Conservation (phyloP, 306 rosid genomes). For the Hippophae rhamnoides region DNA sequence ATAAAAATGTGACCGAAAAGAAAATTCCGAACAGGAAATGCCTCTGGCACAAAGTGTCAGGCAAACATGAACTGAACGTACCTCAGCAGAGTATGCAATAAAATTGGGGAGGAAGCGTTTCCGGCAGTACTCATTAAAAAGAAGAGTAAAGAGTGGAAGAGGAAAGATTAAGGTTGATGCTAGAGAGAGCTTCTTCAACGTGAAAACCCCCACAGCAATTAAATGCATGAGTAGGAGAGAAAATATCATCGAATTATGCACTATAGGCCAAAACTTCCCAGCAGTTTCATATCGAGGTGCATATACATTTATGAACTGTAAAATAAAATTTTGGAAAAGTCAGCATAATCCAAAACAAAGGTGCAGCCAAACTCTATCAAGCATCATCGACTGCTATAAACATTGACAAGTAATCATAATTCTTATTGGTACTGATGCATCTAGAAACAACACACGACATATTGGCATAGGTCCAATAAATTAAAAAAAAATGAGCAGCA, state of each 20-base stretch:
- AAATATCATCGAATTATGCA: slow-evolving; percentile 71
- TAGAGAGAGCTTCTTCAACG: slow-evolving; percentile 50
- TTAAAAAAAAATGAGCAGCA: too few relatives aligned
- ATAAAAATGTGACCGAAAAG: background rate
- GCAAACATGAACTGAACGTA: slow-evolving; percentile 13
- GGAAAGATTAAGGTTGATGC: slow-evolving; percentile 47
- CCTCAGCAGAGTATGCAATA: slow-evolving; percentile 72
- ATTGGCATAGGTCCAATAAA: too few relatives aligned
- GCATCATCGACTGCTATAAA: background rate
- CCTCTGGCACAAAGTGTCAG: too few relatives aligned
- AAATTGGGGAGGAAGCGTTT: slow-evolving; percentile 85
- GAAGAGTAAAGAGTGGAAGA: slow-evolving; percentile 75
- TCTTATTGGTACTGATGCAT: too few relatives aligned
- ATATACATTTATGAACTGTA: slow-evolving; percentile 80
- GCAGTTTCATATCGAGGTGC: slow-evolving; percentile 73
- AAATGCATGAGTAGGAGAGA: slow-evolving; percentile 86
- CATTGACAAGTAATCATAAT: too few relatives aligned
- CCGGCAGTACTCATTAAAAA: slow-evolving; percentile 87
- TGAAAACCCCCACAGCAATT: slow-evolving; percentile 84
- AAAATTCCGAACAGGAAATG: too few relatives aligned
- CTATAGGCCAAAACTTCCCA: slow-evolving; percentile 86
- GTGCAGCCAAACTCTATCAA: background rate
- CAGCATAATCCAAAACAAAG: slow-evolving; percentile 10
- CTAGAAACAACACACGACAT: too few relatives aligned
- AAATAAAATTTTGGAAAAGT: slow-evolving; percentile 15